Evolutionary conservation across 2,329 filamentous ascomycete species (phyloP).

Genomic region (Ramularia endophylla): DNA sequence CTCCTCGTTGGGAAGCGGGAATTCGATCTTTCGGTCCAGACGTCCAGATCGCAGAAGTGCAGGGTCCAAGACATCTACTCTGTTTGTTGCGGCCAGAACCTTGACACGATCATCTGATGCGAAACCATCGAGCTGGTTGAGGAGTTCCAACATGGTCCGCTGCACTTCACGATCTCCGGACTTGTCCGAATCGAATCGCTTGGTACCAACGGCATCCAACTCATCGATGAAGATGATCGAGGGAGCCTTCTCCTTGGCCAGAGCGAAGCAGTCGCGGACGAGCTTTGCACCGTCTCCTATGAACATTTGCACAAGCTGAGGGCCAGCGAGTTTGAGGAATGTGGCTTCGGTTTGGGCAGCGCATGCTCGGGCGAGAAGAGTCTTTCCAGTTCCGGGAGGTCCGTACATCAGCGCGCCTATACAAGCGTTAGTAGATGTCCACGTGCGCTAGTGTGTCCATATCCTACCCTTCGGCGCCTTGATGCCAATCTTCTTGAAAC

Average conservation of each 20-base stretch:
- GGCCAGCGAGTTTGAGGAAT: conserved; percentile 95
- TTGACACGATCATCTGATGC: conserved; percentile 93
- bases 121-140: conserved; percentile 98
- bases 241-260: conserved; percentile 97
- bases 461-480: conserved; percentile 88
- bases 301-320: conserved; percentile 99
- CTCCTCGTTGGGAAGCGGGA: conserved; percentile 96
- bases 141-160: conserved; percentile 95
- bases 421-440: neutral
- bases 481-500: conserved; percentile 99
- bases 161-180: conserved; percentile 97
- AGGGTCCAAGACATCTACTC: conserved; percentile 93
- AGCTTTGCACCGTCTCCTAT: conserved; percentile 98
- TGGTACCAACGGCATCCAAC: conserved; percentile 94
- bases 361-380: conserved; percentile 86
- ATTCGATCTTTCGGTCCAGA: conserved; percentile 99
- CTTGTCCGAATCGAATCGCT: conserved; percentile 98
- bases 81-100: conserved; percentile 99
- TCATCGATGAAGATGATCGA: conserved; percentile 99
- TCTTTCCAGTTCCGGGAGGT: conserved; percentile 84
- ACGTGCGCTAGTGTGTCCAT: neutral
- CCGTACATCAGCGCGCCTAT: conserved; percentile 97
- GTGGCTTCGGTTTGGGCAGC: conserved; percentile 97
- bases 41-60: conserved; percentile 88
- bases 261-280: conserved; percentile 92